Percentiles rank a stretch among this genome's conserved stretches.
phyloP scores from a whole-genome alignment of 1,139 yeast genomes.

The Magnusiomyces paraingens region DNA sequence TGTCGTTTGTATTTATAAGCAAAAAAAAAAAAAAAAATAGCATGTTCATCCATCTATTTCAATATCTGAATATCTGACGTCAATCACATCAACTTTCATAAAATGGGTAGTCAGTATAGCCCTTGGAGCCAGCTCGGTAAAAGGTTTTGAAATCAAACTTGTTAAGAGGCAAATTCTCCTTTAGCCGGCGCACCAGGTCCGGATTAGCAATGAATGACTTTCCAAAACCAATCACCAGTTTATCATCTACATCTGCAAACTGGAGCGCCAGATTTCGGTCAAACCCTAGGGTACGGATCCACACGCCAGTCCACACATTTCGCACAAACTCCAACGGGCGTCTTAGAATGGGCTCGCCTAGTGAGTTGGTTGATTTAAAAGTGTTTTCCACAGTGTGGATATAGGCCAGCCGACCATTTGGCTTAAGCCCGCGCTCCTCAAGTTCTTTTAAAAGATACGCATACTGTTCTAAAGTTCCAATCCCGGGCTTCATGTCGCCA shows the following conservation, averaged over 20 bases:
- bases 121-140: slow-evolving; percentile 14
- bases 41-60: too few relatives aligned
- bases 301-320: slow-evolving; percentile 34
- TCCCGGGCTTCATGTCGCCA: slow-evolving; percentile 29
- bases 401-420: slow-evolving; percentile 38
- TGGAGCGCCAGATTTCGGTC: slow-evolving; percentile 25
- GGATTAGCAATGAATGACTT: slow-evolving; percentile 7
- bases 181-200: slow-evolving; percentile 5
- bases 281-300: slow-evolving; percentile 38
- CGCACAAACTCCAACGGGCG: too few relatives aligned
- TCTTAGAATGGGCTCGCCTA: not conserved
- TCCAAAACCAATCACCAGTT: slow-evolving; percentile 35
- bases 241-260: slow-evolving; percentile 30
- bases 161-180: slow-evolving; percentile 1
- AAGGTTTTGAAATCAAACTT: slow-evolving; percentile 1
- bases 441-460: slow-evolving; percentile 29
- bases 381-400: slow-evolving; percentile 44
- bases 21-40: too few relatives aligned
- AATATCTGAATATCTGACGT: too few relatives aligned
- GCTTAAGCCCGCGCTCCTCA: slow-evolving; percentile 26
- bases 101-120: slow-evolving; percentile 14
- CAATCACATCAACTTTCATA: not conserved
- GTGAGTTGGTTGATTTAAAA: not conserved
- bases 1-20: too few relatives aligned
- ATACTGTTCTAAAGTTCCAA: slow-evolving; percentile 26